phyloP scores from a whole-genome alignment of 176 grass and related monocot genomes.

The Urochloa ruziziensis region DNA sequence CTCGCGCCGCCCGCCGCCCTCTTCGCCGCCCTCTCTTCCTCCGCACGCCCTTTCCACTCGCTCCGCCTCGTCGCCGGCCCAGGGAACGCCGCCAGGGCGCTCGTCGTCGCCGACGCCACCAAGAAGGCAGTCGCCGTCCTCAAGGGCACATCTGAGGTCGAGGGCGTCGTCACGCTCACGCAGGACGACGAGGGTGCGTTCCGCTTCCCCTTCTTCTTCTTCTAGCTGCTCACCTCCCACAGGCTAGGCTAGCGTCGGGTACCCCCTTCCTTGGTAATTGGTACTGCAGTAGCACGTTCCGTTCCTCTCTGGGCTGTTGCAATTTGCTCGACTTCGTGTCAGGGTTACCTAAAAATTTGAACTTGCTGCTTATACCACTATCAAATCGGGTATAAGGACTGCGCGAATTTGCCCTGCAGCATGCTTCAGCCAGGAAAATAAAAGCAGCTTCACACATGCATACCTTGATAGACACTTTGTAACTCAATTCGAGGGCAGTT shows the following conservation, averaged over 20 bases:
- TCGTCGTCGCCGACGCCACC: conserved; percentile 54
- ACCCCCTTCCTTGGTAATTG: neutral
- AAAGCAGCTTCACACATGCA: neutral
- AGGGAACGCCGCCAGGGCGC: conserved; percentile 6
- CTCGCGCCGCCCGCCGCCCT: conserved; percentile 29
- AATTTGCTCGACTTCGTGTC: neutral
- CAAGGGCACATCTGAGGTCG: conserved; percentile 75
- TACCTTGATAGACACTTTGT: neutral
- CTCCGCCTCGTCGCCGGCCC: conserved; percentile 24
- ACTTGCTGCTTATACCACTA: neutral
- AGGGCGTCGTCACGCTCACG: conserved; percentile 78
- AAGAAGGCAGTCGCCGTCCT: conserved; percentile 91
- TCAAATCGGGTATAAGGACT: neutral
- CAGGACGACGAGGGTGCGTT: conserved; percentile 73
- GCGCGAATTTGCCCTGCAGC: neutral
- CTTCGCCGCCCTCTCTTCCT: conserved; percentile 28
- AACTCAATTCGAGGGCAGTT: neutral
- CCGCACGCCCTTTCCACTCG: conserved; percentile 82
- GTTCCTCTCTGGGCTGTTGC: neutral
- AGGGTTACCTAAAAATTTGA: neutral
- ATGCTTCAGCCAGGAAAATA: neutral
- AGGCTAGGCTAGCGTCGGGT: too few relatives aligned
- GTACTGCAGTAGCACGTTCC: too few relatives aligned
- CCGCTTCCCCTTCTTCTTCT: neutral
- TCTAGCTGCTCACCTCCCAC: too few relatives aligned